Base-by-base conservation (phyloP, 108 stramenopile genomes). In the Nitzschia sp. region DNA sequence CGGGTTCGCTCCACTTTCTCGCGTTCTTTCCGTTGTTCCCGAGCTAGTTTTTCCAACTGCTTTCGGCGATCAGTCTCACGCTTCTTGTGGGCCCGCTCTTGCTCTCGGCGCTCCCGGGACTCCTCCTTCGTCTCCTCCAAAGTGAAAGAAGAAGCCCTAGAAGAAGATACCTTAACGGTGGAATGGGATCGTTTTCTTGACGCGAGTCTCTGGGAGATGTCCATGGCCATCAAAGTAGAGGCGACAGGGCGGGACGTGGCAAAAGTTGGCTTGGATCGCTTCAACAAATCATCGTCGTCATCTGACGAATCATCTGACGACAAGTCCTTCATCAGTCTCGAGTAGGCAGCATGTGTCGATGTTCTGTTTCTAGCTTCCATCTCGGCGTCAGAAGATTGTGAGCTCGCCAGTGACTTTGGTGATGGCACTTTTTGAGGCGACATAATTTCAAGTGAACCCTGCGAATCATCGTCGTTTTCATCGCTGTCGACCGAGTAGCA, bases 1-100 rank as follows among this genome's bases (percentile, higher is more conserved):
- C 38, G 64, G 31, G 67, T 45, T 35, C 66, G 64, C 29, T 55
- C 45, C 45, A 71, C 58, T 30, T 69, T 78, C 22, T 57, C 77
- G 29, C 55, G 46, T 62, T 69, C 63, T 31, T 70, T 70, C 29
- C 65, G 57, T 30, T 44, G 28, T 33, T 52, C 15, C 34, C 53
- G 44, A 5, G 32, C 60, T 19, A 50, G 22, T 56, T 68, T 67
- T 53, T 67, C 66, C 48, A 23, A 4, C 61, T 67, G 65, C 35
- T 75, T 25, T 4, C 22, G 38, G 6, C 38, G 38, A 6, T 41
- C 31, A 8, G 22, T 45, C 57, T 66, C 66, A 21, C 32, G 50
- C 19, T 30, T 15, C 2, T 50, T 60, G 30, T 34, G 54, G 54
- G 47, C 15, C 17, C 29, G 26, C 41, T 22, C 58, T 46, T 36